Conservation (phyloP, 805 yeast genomes). For the Spathaspora boniae region DNA sequence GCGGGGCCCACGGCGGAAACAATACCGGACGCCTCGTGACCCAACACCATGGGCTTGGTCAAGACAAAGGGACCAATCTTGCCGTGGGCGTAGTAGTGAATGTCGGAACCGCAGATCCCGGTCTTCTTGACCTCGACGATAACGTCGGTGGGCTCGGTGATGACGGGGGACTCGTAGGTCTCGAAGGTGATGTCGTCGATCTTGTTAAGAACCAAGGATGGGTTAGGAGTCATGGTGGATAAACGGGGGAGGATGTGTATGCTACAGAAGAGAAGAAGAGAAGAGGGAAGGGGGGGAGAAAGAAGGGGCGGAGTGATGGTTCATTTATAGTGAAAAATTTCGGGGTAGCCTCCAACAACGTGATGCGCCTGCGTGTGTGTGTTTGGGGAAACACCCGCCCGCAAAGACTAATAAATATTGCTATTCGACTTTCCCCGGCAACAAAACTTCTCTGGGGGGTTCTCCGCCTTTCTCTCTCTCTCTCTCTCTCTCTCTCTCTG, state of each 20-base stretch:
- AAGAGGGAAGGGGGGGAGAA: conserved; percentile 3
- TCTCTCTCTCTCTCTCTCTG: no score
- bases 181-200: conserved; percentile 63
- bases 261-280: conserved; percentile 1
- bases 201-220: conserved; percentile 62
- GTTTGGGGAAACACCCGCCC: no score
- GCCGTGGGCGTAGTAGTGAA: conserved; percentile 79
- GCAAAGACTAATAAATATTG: no score
- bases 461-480: no score
- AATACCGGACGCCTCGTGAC: conserved; percentile 83
- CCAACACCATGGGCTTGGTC: conserved; percentile 77
- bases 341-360: no score
- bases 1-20: conserved; percentile 65
- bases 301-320: neutral
- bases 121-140: conserved; percentile 74
- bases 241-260: neutral
- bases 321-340: conserved; percentile 5
- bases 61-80: conserved; percentile 74
- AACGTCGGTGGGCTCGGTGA: conserved; percentile 64
- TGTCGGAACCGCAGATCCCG: conserved; percentile 86
- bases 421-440: no score
- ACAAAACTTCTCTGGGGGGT: no score
- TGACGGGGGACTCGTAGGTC: conserved; percentile 62
- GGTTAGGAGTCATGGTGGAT: conserved; percentile 29
- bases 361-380: no score